Base-by-base conservation (phyloP, 2,329 filamentous ascomycete species). In the Aaosphaeria pasadenensis region DNA sequence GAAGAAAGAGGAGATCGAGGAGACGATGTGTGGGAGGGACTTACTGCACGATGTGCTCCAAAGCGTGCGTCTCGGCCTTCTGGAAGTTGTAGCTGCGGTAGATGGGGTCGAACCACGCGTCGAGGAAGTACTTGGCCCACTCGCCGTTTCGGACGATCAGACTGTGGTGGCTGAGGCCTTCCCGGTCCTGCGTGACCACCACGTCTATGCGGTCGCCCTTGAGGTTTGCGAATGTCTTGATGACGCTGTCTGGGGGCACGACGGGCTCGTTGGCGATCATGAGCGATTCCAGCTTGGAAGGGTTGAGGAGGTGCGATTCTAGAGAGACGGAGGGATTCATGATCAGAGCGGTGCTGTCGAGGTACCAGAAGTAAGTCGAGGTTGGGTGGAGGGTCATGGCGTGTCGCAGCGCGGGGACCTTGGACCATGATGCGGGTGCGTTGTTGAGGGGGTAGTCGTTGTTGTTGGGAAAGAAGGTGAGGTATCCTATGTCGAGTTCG, bases 71-170 rank as follows among this genome's bases (percentile, higher is more conserved):
- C 71, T 99, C 94, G 0, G 90, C 91, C 69, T 95, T 96, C 64
- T 95, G 89, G 64, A 99, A 99, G 66, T 96, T 95, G 74, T 99
- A 99, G 57, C 80, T 88, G 54, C 92, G 81, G 72, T 95, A 99
- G 39, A 97, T 76, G 42, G 94, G 94, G 67, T 97, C 91, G 64
- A 94, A 95, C 94, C 94, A 99, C 1, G 89, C 87, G 67, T 99
- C 94, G 13, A 97, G 72, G 64, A 99, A 89, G 75, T 88, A 99
- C 64, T 87, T 88, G 40, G 89, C 88, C 89, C 92, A 99, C 47
- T 94, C 89, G 24, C 91, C 90, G 51, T 87, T 89, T 53, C 84
- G 80, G 9, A 99, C 67, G 11, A 97, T 75, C 53, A 96, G 87
- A 71, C 89, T 96, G 7, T 83, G 84, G 11, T 85, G 80, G 29